Base-by-base conservation (phyloP, 1,284 basidiomycete species). In the Phylloporus sp. region DNA sequence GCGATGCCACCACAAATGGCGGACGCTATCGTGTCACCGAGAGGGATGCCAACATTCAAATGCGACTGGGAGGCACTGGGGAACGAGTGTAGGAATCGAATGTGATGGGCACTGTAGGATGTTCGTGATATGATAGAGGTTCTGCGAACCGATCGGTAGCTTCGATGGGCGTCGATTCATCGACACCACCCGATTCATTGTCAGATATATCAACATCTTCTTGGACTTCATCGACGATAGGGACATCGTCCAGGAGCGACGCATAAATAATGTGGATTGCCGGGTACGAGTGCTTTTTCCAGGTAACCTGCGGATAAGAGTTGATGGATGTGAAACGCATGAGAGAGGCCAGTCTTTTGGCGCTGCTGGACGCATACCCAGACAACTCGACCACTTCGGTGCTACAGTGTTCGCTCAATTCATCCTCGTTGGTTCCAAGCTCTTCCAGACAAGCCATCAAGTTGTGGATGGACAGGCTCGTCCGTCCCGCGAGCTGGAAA, bases 401-500 rank as follows among this genome's bases (percentile, higher is more conserved):
- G 32, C 76, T 74, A 56, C 80, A 83, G 69, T 90, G 93, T 63
- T 90, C 87, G 29, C 73, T 77, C 56, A 93, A 76, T 72, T 93
- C 91, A 15, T 90, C 85, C n/a, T 90, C 63, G 53, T 80, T 84
- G 0, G 91, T 81, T 26, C 91, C 91, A 18, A 93, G 77, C 61
- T 92, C 91, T n/a, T 85, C 85, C 32, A n/a, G n/a, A n/a, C n/a
- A n/a, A n/a, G n/a, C n/a, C n/a, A 87, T 68, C 11, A 87, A 85
- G 76, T 93, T 92, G 56, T 78, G 76, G 2, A 82, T 75, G 15
- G 83, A 84, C 10, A 91, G 71, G 31, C 76, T 77, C 11, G 81
- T 80, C 56, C 92, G 78, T 18, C 90, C 91, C 10, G 90, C 83
- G 68, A 92, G 90, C 64, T 89, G 0, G 91, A 87, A 70, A 90